Percentiles rank a stretch among this genome's conserved stretches.
Evolutionary conservation across 805 yeast species (phyloP).

Genomic region (Clavispora phyllophila): DNA sequence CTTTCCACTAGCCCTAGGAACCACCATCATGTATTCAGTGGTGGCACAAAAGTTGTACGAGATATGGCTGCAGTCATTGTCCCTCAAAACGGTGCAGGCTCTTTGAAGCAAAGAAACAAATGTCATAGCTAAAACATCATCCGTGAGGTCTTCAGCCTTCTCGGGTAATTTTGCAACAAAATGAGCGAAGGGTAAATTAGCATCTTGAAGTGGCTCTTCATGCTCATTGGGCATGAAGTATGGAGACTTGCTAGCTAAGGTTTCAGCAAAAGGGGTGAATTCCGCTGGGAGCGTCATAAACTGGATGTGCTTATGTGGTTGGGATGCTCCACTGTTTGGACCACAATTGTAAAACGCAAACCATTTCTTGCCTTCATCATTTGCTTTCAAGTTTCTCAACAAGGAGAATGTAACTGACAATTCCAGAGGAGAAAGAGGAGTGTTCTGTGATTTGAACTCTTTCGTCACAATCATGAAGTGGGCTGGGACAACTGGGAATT

Average conservation of each 20-base stretch:
- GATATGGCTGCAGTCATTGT: slow-evolving; percentile 38
- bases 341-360: slow-evolving; percentile 90
- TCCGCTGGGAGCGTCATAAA: slow-evolving; percentile 65
- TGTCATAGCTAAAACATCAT: slow-evolving; percentile 58
- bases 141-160: slow-evolving; percentile 38
- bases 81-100: slow-evolving; percentile 60
- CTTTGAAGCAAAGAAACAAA: slow-evolving; percentile 72
- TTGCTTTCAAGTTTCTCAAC: slow-evolving; percentile 43
- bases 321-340: slow-evolving; percentile 86
- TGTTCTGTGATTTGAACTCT: slow-evolving; percentile 62
- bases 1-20: slow-evolving; percentile 68
- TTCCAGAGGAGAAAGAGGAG: slow-evolving; percentile 71
- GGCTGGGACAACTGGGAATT: slow-evolving; percentile 75
- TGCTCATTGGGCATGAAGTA: slow-evolving; percentile 51
- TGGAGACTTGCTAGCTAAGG: slow-evolving; percentile 34
- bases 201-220: slow-evolving; percentile 56
- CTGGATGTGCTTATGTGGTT: slow-evolving; percentile 89
- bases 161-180: slow-evolving; percentile 60
- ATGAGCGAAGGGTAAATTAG: slow-evolving; percentile 74
- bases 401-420: slow-evolving; percentile 54
- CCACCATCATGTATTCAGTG: slow-evolving; percentile 73
- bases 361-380: slow-evolving; percentile 41
- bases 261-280: slow-evolving; percentile 55
- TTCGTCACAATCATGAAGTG: slow-evolving; percentile 80
- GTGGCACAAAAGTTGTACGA: slow-evolving; percentile 84